Base-by-base conservation (phyloP, 2,329 filamentous ascomycete species). In the Colletotrichum cereale region DNA sequence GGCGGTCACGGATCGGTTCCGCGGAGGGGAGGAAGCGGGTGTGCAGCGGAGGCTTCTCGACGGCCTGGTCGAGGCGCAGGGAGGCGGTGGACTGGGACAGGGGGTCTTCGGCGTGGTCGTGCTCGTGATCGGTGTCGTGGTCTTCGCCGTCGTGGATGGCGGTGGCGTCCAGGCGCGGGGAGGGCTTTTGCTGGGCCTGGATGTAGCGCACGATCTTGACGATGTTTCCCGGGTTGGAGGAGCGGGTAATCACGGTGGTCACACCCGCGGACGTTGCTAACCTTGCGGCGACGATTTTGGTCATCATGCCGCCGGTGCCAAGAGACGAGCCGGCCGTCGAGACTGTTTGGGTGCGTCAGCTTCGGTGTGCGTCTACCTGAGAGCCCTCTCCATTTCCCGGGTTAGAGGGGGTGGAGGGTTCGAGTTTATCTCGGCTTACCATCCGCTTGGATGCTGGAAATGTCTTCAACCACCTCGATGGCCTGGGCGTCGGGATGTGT, bases 281-380 rank as follows among this genome's bases (percentile, higher is more conserved):
- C 65, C 93, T 90, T 34, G 96, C 96, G 64, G 96, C 96, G 34
- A 97, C 91, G 76, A 99, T 97, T 84, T 99, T 99, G 70, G 96
- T 99, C 74, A 92, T 92, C 96, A 99, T 99, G 55, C 96, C 96
- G 26, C 96, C 96, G 2, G 96, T 99, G 29, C 96, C 96, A 21
- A 99, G 84, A 5, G 93, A 87, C 3, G 95, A 98, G 5, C 96
- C 96, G 29, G 94, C 93, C 38, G 92, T 94, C 3, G 95, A 98
- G 8, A 97, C 95, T 92, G 67, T 31, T 26, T 40, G 4, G 42
- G 24, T 1, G 24, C 24, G 58, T 72, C 31, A 64, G 47, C 26
- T 36, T 42, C 10, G 44, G 31, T 18, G 31, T 18, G 8, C 14
- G 12, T 48, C 40, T 38, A 5, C n/a, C 55, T 29, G 42, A 55